Conservation (phyloP, 1,284 basidiomycete species). For the Mycosarcoma mackinlayi region DNA sequence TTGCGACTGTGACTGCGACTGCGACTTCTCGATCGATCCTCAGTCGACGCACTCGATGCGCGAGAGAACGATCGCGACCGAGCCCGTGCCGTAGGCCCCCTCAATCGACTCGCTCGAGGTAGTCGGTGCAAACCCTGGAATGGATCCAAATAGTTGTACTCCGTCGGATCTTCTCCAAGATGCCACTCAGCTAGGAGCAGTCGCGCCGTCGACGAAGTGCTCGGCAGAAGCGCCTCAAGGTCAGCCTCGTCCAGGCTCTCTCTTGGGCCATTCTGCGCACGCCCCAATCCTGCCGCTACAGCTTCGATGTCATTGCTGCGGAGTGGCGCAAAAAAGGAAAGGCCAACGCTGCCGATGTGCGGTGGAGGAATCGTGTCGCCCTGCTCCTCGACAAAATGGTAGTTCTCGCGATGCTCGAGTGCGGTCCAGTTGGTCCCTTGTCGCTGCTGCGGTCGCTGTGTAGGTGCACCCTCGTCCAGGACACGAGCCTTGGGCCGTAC, state of each 20-base stretch:
- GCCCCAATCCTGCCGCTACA: neutral
- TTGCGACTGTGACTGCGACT: slow-evolving; percentile 27
- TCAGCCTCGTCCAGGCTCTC: slow-evolving; percentile 14
- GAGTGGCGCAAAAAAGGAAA: slow-evolving; percentile 37
- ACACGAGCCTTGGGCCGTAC: slow-evolving; percentile 26
- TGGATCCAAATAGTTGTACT: slow-evolving; percentile 35
- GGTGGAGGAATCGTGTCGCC: slow-evolving; percentile 38
- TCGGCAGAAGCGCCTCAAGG: slow-evolving; percentile 32
- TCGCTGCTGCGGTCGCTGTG: slow-evolving; percentile 23
- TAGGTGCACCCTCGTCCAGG: slow-evolving; percentile 30
- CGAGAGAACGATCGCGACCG: slow-evolving; percentile 45
- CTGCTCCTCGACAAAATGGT: slow-evolving; percentile 34
- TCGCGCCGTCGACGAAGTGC: slow-evolving; percentile 41
- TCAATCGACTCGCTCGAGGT: slow-evolving; percentile 36
- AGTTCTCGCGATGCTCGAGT: slow-evolving; percentile 30
- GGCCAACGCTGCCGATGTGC: slow-evolving; percentile 30
- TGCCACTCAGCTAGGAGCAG: slow-evolving; percentile 44
- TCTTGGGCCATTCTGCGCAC: neutral
- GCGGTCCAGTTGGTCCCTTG: slow-evolving; percentile 44
- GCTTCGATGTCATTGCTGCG: slow-evolving; percentile 23
- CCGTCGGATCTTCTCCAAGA: slow-evolving; percentile 30
- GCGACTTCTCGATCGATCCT: slow-evolving; percentile 28
- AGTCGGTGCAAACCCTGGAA: slow-evolving; percentile 44
- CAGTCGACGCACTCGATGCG: slow-evolving; percentile 29
- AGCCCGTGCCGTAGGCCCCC: slow-evolving; percentile 30